Percentiles rank a stretch among this genome's conserved stretches.
phyloP scores from a whole-genome alignment of 345 rosid genomes.

The Lumnitzera racemosa region DNA sequence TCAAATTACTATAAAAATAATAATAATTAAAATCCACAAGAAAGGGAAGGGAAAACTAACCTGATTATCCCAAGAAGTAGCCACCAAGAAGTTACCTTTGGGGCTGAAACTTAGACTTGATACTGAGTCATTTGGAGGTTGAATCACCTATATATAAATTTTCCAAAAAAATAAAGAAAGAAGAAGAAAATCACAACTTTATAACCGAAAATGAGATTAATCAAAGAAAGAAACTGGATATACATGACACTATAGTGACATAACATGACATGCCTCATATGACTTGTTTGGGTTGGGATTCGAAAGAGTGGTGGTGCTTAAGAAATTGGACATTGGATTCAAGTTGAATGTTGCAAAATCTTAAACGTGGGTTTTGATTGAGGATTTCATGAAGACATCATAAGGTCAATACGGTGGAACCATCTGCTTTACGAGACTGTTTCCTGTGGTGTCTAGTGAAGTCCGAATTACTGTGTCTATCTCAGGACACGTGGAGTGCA shows the following conservation, averaged over 20 bases:
- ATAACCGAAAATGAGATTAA: neutral
- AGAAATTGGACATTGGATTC: slow-evolving; percentile 48
- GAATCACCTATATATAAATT: slow-evolving; percentile 48
- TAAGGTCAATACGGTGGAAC: no score
- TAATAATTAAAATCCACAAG: neutral
- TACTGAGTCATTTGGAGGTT: slow-evolving; percentile 80
- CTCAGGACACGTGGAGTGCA: no score
- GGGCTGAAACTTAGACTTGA: slow-evolving; percentile 94
- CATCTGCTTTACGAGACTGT: no score
- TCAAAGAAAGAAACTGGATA: neutral
- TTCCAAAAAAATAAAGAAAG: slow-evolving; percentile 1
- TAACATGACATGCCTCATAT: slow-evolving; percentile 37
- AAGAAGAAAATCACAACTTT: neutral
- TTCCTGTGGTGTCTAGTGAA: no score
- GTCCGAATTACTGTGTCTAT: no score
- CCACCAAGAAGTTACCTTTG: slow-evolving; percentile 77
- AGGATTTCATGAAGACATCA: no score
- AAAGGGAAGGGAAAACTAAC: slow-evolving; percentile 23
- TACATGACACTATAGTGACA: no score
- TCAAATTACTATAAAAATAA: neutral
- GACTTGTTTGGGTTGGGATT: slow-evolving; percentile 80
- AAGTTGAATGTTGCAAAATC: no score
- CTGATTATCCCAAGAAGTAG: slow-evolving; percentile 99
- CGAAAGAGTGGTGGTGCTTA: slow-evolving; percentile 27
- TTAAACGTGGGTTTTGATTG: no score